Evolutionary conservation across 345 rosid genomes (phyloP).

Genomic region (Eucalyptus camaldulensis): DNA sequence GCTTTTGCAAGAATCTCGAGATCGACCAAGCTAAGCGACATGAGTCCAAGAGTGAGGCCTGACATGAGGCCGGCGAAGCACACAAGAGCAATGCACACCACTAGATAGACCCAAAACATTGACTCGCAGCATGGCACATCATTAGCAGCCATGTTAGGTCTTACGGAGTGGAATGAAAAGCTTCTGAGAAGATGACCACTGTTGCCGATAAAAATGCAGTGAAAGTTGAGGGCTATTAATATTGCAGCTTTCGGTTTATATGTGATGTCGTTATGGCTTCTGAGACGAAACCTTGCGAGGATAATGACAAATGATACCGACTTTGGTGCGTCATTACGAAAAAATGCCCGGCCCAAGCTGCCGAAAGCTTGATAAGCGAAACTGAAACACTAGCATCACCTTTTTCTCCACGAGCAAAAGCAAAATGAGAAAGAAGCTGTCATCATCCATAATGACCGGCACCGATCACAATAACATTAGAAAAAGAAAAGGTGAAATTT

Average conservation of each 20-base stretch:
- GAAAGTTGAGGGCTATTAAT: not conserved
- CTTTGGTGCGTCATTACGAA: not conserved
- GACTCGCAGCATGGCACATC: slow-evolving; percentile 85
- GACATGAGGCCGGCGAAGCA: slow-evolving; percentile 88
- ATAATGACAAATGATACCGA: not conserved
- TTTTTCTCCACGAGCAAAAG: not conserved
- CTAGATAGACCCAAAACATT: slow-evolving; percentile 71
- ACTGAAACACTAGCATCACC: not conserved
- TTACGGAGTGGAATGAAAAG: not conserved
- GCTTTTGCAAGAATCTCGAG: slow-evolving; percentile 74
- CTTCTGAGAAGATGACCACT: not conserved
- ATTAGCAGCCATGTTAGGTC: slow-evolving; percentile 53
- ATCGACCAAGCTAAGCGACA: slow-evolving; percentile 82
- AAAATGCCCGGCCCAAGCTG: not conserved
- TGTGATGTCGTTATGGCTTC: not conserved
- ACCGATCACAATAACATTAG: not conserved
- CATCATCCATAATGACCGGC: not conserved
- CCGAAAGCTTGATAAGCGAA: not conserved
- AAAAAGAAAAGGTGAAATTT: not conserved
- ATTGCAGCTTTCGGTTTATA: not conserved
- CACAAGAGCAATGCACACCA: slow-evolving; percentile 41
- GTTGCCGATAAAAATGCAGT: not conserved
- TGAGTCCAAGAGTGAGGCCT: slow-evolving; percentile 83
- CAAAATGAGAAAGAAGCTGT: not conserved
- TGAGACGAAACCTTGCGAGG: not conserved